Evolutionary conservation across 31 red algal species (phyloP).

Genomic region (Porphyra umbilicalis): DNA sequence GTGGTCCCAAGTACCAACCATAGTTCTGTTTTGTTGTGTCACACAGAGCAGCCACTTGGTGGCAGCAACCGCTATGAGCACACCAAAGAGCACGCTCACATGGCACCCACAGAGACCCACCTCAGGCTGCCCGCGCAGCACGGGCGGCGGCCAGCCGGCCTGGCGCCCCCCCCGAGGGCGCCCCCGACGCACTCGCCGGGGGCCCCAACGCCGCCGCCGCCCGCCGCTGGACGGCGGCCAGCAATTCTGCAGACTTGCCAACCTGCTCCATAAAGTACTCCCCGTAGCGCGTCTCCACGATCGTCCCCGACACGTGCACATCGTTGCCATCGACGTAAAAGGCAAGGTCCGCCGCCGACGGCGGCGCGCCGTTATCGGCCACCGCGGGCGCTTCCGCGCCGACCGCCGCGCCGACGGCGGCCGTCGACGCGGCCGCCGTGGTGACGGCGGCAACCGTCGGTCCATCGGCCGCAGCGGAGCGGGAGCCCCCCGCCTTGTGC

Average conservation of each 20-base stretch:
- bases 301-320: slow-evolving; percentile 67
- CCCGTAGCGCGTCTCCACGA: slow-evolving; percentile 50
- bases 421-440: neutral
- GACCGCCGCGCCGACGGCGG: neutral
- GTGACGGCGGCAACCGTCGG: slow-evolving; percentile 8
- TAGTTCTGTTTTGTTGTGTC: too few species aligned
- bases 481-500: slow-evolving; percentile 65
- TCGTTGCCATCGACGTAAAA: slow-evolving; percentile 69
- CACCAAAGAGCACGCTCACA: too few species aligned
- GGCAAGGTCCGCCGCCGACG: slow-evolving; percentile 46
- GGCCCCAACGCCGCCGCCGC: neutral
- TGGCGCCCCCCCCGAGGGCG: neutral
- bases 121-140: neutral
- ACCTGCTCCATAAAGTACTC: slow-evolving; percentile 87
- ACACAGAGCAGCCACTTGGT: too few species aligned
- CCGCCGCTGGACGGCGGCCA: neutral
- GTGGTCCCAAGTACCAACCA: too few species aligned
- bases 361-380: slow-evolving; percentile 20
- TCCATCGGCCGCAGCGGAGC: slow-evolving; percentile 28
- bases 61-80: too few species aligned
- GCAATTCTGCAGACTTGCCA: slow-evolving; percentile 46
- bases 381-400: neutral
- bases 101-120: too few species aligned
- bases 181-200: neutral
- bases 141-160: neutral